Evolutionary conservation across 345 rosid genomes (phyloP), one percentile per base, ranked within the genome.

Genomic region (Eucalyptus marginata): DNA sequence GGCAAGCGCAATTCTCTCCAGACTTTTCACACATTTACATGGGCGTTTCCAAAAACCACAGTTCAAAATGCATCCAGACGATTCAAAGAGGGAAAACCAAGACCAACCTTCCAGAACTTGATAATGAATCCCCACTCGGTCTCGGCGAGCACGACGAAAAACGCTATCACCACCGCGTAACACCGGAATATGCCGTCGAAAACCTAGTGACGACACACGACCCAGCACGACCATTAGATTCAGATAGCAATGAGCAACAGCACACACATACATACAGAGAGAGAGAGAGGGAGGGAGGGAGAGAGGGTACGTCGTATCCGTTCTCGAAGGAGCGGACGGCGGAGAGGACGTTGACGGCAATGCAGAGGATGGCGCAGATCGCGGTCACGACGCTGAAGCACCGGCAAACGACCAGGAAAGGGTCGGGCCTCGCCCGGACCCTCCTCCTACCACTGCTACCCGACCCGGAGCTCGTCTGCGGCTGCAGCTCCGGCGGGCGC

Each of bases 151-250:
- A 95, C 96, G 87, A 95, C 98, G 58, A 97, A 91, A 68, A 89
- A 87, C 83, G 96, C 97, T 71, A 96, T 93, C 91, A 94, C 84
- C 91, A 97, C 97, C 27, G 99, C 98, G 58, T 97, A 98, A 88
- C 99, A 96, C 91, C 99, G 94, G 89, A 98, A 98, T 71, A 98
- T 95, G 62, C 99, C 99, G 90, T 97, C 96, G 88, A 98, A 98
- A 87, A 97, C 76, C 99, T 98, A 89, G 89, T 7, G 10, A 46
- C 49, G 7, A 40, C 25, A 52, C 58, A 52, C 3, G 36, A 2
- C 56, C 50, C 71, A 4, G 59, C 36, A 59, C 64, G 27, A 51
- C 13, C 51, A 6, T 15, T 2, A 54, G 29, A 36, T 49, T 15
- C 68, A 43, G 25, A 88, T 56, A 20, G 49, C 56, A 88, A 86